Base-by-base conservation (phyloP, 2,329 filamentous ascomycete genomes). In the Pyricularia pennisetigena region DNA sequence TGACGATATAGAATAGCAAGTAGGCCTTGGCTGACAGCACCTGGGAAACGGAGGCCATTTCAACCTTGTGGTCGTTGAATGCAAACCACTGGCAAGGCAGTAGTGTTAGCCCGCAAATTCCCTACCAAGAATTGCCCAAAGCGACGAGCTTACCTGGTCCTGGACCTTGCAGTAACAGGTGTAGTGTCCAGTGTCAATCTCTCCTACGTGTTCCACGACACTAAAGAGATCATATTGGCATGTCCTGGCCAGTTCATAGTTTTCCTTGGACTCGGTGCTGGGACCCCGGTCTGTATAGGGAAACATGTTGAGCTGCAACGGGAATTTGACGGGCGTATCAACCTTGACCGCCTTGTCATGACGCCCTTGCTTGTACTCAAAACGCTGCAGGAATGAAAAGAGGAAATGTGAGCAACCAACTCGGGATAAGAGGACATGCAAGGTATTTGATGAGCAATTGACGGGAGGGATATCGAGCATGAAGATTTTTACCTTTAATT, bases 51-150 rank as follows among this genome's bases (percentile, higher is more conserved):
- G 87, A 88, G 2, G 92, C 94, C 68, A 94, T 76, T 70, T 94
- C 92, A 28, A 98, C 94, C 76, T 93, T 93, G 76, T 95, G 94
- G 76, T 98, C 94, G 75, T 98, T 96, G 79, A 97, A 97, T 68
- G 92, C 88, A 77, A 97, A 97, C 94, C 94, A 98, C 85, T 97
- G 72, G 16, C 8, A 35, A 26, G 32, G 2, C 29, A 20, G 1
- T 49, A 2, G 16, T 49, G 16, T 49, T 8, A 49, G 41, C 16
- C 14, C n/a, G n/a, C 41, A n/a, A 49, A 49, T 49, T 49, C 41
- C 41, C 20, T 49, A 1, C 6, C 5, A 1, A 49, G 20, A 6
- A 49, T 20, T 41, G 35, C 14, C 35, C 35, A 61, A 64, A 57
- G 14, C 16, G 4, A 20, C 6, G 2, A 59, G 75, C 82, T 70